A percentile compares a stretch with the other conserved stretches of the same genome.
Evolutionary conservation across 768 basidiomycete species (phyloP).

Genomic region (Macrocybe gigantea): DNA sequence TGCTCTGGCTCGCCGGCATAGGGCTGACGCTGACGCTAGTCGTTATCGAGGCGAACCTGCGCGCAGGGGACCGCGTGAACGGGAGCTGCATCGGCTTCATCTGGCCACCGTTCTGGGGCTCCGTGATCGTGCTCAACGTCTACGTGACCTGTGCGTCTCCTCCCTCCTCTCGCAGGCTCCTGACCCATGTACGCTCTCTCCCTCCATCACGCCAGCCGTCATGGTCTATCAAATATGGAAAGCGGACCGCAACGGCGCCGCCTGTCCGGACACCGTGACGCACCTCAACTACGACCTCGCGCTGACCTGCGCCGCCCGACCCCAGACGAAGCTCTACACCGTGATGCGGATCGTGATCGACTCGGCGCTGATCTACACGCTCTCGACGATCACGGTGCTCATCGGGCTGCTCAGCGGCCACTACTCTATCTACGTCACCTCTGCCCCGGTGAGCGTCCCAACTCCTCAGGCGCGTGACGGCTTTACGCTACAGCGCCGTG

Average conservation of each 20-base stretch:
- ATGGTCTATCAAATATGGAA: no score
- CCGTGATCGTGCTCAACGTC: background rate
- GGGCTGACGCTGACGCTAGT: background rate
- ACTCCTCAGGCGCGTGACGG: background rate
- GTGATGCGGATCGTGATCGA: constrained; percentile 29
- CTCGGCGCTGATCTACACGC: constrained; percentile 33
- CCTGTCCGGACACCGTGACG: no score
- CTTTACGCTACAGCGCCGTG: background rate
- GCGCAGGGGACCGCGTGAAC: background rate
- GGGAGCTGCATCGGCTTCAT: background rate
- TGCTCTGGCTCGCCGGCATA: background rate
- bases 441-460: no score
- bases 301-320: no score
- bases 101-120: background rate
- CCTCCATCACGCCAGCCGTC: no score
- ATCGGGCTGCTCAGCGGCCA: constrained; percentile 17
- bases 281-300: no score
- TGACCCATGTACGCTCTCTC: no score
- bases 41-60: background rate
- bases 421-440: no score
- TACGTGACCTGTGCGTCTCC: background rate
- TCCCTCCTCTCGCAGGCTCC: no score
- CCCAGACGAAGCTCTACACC: no score
- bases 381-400: constrained; percentile 23
- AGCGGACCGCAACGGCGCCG: no score